A percentile compares a stretch with the other conserved stretches of the same genome.
These are phyloP conservation scores for Nothopassalora personata DNA, from an alignment of 2,329 filamentous ascomycete species.

Conservation along the genomic window DNA sequence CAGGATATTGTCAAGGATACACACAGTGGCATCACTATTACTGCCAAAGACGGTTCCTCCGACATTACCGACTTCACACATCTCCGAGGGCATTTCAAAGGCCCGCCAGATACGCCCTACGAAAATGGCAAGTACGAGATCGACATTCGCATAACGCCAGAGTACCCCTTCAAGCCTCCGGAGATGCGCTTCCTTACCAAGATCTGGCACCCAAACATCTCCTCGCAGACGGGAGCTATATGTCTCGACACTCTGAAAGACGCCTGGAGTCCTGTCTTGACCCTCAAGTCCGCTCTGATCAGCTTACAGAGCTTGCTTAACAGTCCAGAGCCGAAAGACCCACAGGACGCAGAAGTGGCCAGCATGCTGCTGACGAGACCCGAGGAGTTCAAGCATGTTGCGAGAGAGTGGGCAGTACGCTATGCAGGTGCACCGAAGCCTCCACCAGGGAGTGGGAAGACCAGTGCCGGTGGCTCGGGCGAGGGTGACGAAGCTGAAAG, in stretches of 20 bases:
- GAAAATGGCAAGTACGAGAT: conserved; percentile 77
- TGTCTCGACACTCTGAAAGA: conserved; percentile 87
- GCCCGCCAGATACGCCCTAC: conserved; percentile 89
- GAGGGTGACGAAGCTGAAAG: conserved; percentile 35
- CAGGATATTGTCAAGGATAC: conserved; percentile 68
- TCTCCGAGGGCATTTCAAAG: conserved; percentile 75
- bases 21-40: conserved; percentile 68
- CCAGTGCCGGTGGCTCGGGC: conserved; percentile 24
- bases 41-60: conserved; percentile 38
- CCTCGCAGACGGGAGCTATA: conserved; percentile 74
- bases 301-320: conserved; percentile 90
- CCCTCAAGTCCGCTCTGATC: conserved; percentile 90
- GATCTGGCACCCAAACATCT: conserved; percentile 97
- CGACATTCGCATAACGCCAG: conserved; percentile 79
- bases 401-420: conserved; percentile 83
- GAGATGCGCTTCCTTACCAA: conserved; percentile 87
- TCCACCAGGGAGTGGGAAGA: conserved; percentile 43
- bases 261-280: conserved; percentile 93
- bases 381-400: conserved; percentile 71
- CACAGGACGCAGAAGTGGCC: conserved; percentile 93
- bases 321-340: conserved; percentile 90
- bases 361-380: conserved; percentile 79
- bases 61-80: conserved; percentile 69
- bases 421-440: conserved; percentile 70
- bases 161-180: conserved; percentile 91